Percentiles rank a stretch among this genome's conserved stretches.
Evolutionary conservation across 176 grass and related monocot species (phyloP).

Genomic region (Oryza australiensis): DNA sequence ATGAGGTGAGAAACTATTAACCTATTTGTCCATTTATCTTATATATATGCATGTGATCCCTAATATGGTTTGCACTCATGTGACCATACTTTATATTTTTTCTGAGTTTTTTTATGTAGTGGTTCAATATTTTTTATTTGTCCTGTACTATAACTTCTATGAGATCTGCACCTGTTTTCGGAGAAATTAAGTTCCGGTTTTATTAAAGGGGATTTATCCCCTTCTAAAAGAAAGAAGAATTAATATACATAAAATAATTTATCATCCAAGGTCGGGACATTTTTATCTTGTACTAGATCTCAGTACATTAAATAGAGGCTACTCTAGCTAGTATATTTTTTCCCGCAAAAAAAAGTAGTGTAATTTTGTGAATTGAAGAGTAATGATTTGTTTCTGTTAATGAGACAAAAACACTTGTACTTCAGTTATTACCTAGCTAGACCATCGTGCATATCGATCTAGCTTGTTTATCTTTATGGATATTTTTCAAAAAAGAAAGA

Average conservation of each 20-base stretch:
- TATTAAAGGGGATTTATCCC: background rate
- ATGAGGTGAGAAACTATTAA: conserved; percentile 58
- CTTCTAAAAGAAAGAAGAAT: background rate
- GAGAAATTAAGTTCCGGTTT: background rate
- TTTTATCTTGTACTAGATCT: background rate
- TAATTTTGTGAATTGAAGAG: background rate
- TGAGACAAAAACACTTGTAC: background rate
- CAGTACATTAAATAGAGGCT: background rate
- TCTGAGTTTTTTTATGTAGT: background rate
- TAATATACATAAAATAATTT: background rate
- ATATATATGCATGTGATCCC: background rate
- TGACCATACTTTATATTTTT: background rate
- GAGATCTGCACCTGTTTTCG: background rate
- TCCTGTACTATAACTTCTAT: background rate
- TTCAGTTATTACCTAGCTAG: background rate
- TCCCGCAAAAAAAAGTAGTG: no score
- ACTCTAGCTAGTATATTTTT: background rate
- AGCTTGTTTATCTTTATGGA: background rate
- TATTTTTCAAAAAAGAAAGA: background rate
- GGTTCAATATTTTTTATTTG: background rate
- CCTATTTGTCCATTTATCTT: background rate
- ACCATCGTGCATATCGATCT: background rate
- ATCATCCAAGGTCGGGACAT: background rate
- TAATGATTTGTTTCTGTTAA: background rate
- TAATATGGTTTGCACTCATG: conserved; percentile 23